Evolutionary conservation across 441 rosid genomes (phyloP).

Genomic region (Populus tomentosa): DNA sequence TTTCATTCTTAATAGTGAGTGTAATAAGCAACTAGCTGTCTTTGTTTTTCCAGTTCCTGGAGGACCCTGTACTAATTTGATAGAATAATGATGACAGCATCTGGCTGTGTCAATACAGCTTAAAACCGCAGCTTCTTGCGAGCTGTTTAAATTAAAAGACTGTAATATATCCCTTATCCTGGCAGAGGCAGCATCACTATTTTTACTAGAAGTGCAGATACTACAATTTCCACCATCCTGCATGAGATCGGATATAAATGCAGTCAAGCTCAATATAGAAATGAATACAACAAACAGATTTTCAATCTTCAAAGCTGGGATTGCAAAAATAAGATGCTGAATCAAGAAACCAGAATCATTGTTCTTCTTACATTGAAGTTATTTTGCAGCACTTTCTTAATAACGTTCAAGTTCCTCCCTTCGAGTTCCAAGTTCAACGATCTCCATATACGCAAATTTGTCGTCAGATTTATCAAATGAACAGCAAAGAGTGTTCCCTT

Average conservation of each 20-base stretch:
- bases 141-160: constrained; percentile 21
- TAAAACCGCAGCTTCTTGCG: constrained; percentile 32
- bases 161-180: neutral
- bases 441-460: constrained; percentile 8
- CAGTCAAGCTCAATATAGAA: constrained; percentile 31
- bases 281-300: constrained; percentile 14
- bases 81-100: constrained; percentile 28
- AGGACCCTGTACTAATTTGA: constrained; percentile 61
- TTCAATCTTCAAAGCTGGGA: no score
- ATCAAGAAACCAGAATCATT: neutral
- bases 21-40: constrained; percentile 32
- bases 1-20: constrained; percentile 29
- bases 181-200: neutral
- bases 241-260: constrained; percentile 19
- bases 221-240: constrained; percentile 29
- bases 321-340: neutral
- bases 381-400: neutral
- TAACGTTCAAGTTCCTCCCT: neutral
- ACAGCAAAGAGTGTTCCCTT: constrained; percentile 7
- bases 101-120: constrained; percentile 15
- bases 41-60: constrained; percentile 70
- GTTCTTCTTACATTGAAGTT: constrained; percentile 21
- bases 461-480: neutral
- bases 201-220: constrained; percentile 17
- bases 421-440: constrained; percentile 16